Conservation (phyloP, 768 basidiomycete genomes). For the Sporobolomyces phaffii region DNA sequence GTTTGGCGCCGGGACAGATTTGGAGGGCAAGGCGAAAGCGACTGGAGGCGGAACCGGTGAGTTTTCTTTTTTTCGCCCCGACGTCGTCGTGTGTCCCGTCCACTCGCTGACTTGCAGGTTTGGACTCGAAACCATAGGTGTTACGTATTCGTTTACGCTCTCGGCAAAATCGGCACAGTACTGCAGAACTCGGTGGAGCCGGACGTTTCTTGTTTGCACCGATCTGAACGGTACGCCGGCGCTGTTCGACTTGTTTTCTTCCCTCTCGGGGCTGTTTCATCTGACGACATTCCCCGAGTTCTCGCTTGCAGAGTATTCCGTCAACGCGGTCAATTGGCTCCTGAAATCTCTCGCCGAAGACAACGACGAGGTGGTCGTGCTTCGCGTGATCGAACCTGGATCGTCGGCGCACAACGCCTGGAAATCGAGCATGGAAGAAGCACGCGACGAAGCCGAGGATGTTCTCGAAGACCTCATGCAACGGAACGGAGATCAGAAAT, state of each 20-base stretch:
- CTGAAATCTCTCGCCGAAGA: constrained; percentile 65
- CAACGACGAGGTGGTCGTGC: constrained; percentile 79
- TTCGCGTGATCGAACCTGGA: constrained; percentile 81
- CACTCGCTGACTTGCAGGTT: too few relatives aligned
- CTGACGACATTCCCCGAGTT: background rate
- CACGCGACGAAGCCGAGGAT: constrained; percentile 75
- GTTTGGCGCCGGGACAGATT: constrained; percentile 45
- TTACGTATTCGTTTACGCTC: constrained; percentile 39
- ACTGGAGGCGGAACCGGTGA: constrained; percentile 37
- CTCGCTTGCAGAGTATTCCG: constrained; percentile 59
- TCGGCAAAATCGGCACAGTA: constrained; percentile 76
- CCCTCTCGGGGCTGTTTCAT: too few relatives aligned
- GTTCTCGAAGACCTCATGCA: constrained; percentile 73
- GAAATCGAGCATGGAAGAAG: constrained; percentile 52
- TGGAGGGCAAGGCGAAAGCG: constrained; percentile 24
- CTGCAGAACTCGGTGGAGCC: constrained; percentile 63
- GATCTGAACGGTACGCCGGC: constrained; percentile 50
- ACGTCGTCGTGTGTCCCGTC: too few relatives aligned
- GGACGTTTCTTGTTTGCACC: constrained; percentile 83
- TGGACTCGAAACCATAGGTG: too few relatives aligned
- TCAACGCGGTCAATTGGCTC: constrained; percentile 86
- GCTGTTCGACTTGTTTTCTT: background rate
- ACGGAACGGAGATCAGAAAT: constrained; percentile 72
- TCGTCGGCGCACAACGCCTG: constrained; percentile 25
- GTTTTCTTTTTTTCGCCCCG: too few relatives aligned